Evolutionary conservation across 805 yeast genomes (phyloP).

Genomic region (Kluyveromyces siamensis): DNA sequence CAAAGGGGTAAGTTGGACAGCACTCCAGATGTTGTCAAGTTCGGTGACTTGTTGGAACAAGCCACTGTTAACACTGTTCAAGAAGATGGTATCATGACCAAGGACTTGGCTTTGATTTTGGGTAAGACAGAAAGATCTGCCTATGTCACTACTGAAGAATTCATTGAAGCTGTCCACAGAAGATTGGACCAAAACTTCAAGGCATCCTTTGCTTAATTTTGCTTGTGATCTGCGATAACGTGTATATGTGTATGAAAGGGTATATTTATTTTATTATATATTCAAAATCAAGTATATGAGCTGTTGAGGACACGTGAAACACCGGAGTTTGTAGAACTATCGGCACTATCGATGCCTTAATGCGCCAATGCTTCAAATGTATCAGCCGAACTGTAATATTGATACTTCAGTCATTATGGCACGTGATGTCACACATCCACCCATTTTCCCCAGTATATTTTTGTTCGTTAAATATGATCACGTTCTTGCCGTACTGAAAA

Average conservation of each 20-base stretch:
- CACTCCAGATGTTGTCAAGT: constrained; percentile 76
- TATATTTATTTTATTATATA: no score
- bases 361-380: no score
- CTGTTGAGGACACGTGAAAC: neutral
- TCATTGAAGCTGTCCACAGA: constrained; percentile 69
- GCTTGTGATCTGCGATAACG: neutral
- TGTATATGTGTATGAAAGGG: neutral
- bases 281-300: neutral
- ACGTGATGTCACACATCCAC: no score
- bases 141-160: constrained; percentile 88
- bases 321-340: no score
- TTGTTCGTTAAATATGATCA: neutral
- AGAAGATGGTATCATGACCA: constrained; percentile 84
- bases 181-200: constrained; percentile 37
- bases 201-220: constrained; percentile 1
- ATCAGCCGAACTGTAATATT: no score
- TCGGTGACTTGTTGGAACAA: constrained; percentile 70
- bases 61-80: constrained; percentile 84
- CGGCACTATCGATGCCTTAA: no score
- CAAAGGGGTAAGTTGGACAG: constrained; percentile 87
- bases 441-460: no score
- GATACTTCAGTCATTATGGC: no score
- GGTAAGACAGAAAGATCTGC: constrained; percentile 77
- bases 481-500: neutral
- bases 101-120: constrained; percentile 84